phyloP scores from a whole-genome alignment of 2,329 filamentous ascomycete species.

The Claviceps arundinis region DNA sequence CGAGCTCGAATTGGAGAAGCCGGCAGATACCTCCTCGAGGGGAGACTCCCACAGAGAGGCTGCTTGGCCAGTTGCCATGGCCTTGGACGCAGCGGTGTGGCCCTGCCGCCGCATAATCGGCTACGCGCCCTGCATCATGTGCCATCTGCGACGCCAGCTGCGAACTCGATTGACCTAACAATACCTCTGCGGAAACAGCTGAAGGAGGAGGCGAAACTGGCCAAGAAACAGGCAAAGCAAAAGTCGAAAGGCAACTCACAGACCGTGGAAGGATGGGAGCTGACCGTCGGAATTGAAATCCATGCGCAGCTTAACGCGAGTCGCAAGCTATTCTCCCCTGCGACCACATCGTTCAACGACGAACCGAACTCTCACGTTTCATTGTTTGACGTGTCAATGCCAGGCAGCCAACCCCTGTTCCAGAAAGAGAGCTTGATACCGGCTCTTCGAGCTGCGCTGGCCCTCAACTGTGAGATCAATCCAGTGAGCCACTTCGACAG shows the following conservation, averaged over 20 bases:
- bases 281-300: conserved; percentile 93
- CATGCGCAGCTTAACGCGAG: conserved; percentile 89
- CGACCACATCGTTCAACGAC: conserved; percentile 50
- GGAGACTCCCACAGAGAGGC: conserved; percentile 2
- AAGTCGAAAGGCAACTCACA: conserved; percentile 33
- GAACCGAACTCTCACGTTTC: conserved; percentile 77
- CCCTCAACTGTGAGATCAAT: conserved; percentile 69
- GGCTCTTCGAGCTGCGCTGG: conserved; percentile 78
- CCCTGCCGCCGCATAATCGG: neutral
- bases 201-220: conserved; percentile 56
- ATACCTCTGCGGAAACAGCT: conserved; percentile 56
- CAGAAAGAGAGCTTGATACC: conserved; percentile 74
- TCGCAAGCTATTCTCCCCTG: conserved; percentile 77
- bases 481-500: conserved; percentile 73
- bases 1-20: conserved; percentile 2
- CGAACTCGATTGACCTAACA: conserved; percentile 10
- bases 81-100: neutral
- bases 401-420: conserved; percentile 78
- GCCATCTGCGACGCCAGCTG: conserved; percentile 6
- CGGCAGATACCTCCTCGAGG: conserved; percentile 4
- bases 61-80: conserved; percentile 1
- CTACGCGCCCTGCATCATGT: neutral
- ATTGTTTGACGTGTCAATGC: conserved; percentile 77
- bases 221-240: conserved; percentile 49
- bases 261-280: conserved; percentile 62